Conservation (phyloP, 208 protist species). For the Ichthyophonus hoferi region DNA sequence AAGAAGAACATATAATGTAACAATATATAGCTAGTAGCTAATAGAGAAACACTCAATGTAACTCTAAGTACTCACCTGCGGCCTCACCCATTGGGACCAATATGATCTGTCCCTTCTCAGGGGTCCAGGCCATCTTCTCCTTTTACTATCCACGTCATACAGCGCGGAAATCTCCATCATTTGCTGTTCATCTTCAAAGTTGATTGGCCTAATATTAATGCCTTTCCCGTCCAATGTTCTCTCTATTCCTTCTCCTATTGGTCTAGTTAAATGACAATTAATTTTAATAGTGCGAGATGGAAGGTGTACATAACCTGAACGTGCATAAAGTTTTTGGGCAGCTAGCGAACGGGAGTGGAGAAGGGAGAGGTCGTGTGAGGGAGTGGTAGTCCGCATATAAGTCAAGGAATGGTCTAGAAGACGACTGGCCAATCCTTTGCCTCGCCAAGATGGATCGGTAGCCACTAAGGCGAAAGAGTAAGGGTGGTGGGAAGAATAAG, state of each 20-base stretch:
- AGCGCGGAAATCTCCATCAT: not conserved
- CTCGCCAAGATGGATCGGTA: not conserved
- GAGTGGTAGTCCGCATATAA: not conserved
- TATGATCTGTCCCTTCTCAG: not conserved
- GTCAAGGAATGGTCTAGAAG: not conserved
- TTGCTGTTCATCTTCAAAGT: not conserved
- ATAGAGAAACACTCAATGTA: not conserved
- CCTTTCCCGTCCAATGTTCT: not conserved
- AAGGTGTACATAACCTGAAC: not conserved
- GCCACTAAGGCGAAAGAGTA: not conserved
- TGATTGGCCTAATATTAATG: not conserved
- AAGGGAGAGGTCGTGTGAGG: not conserved
- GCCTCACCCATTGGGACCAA: not conserved
- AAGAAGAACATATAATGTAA: not conserved
- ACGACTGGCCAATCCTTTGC: not conserved
- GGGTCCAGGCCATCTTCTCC: not conserved
- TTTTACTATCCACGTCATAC: not conserved
- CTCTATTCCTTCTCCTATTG: not conserved
- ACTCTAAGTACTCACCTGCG: not conserved
- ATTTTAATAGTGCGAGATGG: too few species aligned
- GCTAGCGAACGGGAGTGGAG: not conserved
- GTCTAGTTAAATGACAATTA: not conserved
- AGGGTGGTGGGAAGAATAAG: too few species aligned
- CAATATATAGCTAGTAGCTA: not conserved
- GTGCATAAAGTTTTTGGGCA: not conserved